Conservation (phyloP, 1,284 basidiomycete species). For the Papiliotrema terrestris region DNA sequence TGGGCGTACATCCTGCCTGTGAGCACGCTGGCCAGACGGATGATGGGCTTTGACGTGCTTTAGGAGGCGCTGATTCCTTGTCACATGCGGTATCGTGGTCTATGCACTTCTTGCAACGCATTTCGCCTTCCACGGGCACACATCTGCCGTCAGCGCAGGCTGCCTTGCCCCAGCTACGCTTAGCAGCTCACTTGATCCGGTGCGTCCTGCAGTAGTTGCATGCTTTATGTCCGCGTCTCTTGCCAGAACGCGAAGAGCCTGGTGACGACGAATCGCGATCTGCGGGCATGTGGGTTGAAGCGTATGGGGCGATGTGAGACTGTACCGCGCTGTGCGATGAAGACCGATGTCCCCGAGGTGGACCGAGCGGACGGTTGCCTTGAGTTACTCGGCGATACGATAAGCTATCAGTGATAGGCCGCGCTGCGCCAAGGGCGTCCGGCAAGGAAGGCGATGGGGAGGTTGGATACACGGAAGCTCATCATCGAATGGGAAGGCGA, state of each 20-base stretch:
- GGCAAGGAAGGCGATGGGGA: too few relatives aligned
- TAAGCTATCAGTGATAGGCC: too few relatives aligned
- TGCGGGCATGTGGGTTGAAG: neutral
- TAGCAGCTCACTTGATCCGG: conserved; percentile 5
- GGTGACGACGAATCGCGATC: neutral
- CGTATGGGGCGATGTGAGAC: neutral
- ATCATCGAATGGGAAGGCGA: too few relatives aligned
- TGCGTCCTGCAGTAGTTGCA: conserved; percentile 10
- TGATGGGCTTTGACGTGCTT: neutral
- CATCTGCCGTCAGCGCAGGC: neutral
- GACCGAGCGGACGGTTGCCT: too few relatives aligned
- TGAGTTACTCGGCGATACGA: too few relatives aligned
- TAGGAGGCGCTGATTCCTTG: conserved; percentile 5
- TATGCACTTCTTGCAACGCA: conserved; percentile 4
- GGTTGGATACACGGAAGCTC: too few relatives aligned
- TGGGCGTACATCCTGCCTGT: conserved; percentile 7
- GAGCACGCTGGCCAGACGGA: neutral
- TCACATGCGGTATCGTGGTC: conserved; percentile 2
- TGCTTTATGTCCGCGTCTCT: neutral
- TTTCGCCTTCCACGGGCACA: conserved; percentile 1
- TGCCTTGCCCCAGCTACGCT: neutral
- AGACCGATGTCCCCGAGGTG: too few relatives aligned
- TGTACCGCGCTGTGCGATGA: too few relatives aligned
- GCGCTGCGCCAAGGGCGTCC: too few relatives aligned
- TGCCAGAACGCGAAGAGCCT: neutral